These are phyloP conservation scores for Wickerhamiella domercqiae DNA, from an alignment of 805 yeast species.

Conservation along the genomic window DNA sequence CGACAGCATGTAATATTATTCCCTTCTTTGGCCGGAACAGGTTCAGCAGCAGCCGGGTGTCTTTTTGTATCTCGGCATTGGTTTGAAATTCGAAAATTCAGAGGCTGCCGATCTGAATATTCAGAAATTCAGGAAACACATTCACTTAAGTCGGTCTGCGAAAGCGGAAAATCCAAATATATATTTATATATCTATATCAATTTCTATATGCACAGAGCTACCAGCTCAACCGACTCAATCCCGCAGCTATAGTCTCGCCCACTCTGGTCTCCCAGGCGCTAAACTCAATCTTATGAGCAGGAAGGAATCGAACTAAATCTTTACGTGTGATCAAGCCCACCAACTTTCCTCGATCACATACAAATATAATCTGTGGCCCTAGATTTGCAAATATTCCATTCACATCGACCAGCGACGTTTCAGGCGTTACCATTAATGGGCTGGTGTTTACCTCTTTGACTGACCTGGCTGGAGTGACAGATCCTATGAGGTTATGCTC, in stretches of 20 bases:
- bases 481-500: constrained; percentile 22
- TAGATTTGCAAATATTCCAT: constrained; percentile 55
- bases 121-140: no score
- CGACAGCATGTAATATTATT: no score
- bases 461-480: constrained; percentile 7
- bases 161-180: no score
- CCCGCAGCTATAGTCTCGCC: neutral
- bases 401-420: constrained; percentile 43
- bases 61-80: no score
- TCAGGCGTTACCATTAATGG: constrained; percentile 44
- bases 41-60: no score
- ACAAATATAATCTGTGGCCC: constrained; percentile 69
- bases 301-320: constrained; percentile 41
- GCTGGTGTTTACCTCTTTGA: constrained; percentile 24
- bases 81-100: no score
- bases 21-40: no score
- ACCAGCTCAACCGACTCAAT: no score
- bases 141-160: no score
- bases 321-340: constrained; percentile 72
- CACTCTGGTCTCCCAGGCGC: constrained; percentile 2
- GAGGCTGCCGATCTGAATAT: no score
- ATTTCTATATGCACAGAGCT: no score
- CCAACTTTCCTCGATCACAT: constrained; percentile 40
- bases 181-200: no score
- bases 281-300: neutral